Conservation (phyloP, 2,329 filamentous ascomycete genomes). For the Penicillium brevicompactum region DNA sequence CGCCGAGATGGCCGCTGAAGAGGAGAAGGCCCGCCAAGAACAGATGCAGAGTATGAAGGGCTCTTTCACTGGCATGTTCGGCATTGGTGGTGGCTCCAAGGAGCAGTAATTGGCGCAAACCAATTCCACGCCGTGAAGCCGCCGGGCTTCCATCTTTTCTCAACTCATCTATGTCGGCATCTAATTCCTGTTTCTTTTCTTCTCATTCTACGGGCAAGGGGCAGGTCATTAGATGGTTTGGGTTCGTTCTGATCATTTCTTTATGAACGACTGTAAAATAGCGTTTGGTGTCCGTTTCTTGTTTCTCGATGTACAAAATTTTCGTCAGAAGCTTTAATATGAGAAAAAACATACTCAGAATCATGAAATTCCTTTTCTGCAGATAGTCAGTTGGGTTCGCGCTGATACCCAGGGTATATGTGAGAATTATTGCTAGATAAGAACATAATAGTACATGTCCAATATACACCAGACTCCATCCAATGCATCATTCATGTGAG, state of each 20-base stretch:
- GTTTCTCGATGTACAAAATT: conserved; percentile 29
- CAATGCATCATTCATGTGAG: conserved; percentile 19
- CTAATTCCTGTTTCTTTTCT: conserved; percentile 24
- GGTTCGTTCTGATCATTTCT: conserved; percentile 29
- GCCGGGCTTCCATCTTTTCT: conserved; percentile 14
- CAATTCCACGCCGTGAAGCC: conserved; percentile 8
- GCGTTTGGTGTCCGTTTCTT: conserved; percentile 29
- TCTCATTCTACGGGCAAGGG: conserved; percentile 25
- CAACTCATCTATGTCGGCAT: conserved; percentile 22
- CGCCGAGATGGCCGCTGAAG: conserved; percentile 84
- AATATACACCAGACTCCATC: conserved; percentile 1
- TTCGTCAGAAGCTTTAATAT: conserved; percentile 27
- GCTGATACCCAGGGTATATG: conserved; percentile 23
- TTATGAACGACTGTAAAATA: conserved; percentile 40
- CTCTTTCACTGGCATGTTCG: conserved; percentile 64
- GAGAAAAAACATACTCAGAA: conserved; percentile 18
- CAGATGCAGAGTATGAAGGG: conserved; percentile 91
- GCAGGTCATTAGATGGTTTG: conserved; percentile 32
- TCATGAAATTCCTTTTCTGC: conserved; percentile 17
- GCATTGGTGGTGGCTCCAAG: conserved; percentile 30
- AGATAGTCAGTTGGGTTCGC: conserved; percentile 5
- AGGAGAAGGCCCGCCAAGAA: conserved; percentile 88
- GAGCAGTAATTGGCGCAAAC: conserved; percentile 26
- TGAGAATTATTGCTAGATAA: conserved; percentile 13
- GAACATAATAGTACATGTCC: conserved; percentile 5